phyloP scores from a whole-genome alignment of 306 rosid species.

The Ziziphus jujuba region DNA sequence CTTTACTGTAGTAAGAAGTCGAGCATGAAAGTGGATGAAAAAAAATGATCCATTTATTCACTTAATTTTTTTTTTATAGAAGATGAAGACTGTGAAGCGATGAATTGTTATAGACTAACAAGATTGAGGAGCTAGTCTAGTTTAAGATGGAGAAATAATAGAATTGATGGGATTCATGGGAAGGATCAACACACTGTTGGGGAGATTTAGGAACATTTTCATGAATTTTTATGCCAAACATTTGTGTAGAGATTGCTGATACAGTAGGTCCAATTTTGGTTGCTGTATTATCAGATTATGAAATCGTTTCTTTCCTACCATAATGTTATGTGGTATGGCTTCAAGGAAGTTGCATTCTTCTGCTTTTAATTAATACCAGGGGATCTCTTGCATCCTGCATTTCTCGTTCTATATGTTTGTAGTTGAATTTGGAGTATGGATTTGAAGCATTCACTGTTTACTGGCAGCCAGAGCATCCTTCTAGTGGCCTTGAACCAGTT shows the following conservation, averaged over 20 bases:
- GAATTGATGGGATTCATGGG: not conserved
- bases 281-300: not conserved
- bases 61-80: not conserved
- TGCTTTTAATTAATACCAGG: conserved; percentile 5
- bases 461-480: conserved; percentile 80
- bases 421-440: conserved; percentile 21
- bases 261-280: not conserved
- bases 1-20: conserved; percentile 6
- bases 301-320: not conserved
- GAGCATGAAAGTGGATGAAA: conserved; percentile 9
- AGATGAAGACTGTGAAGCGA: not conserved
- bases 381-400: not conserved
- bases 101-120: not conserved
- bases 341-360: not conserved
- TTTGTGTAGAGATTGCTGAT: conserved; percentile 3
- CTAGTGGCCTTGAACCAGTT: conserved; percentile 66
- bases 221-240: not conserved
- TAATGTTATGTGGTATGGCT: not conserved
- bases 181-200: not conserved
- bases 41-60: not conserved
- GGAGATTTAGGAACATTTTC: not conserved
- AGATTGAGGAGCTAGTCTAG: conserved; percentile 3
- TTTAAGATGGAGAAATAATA: not conserved
- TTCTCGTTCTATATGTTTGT: not conserved
- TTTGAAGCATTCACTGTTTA: conserved; percentile 55